Evolutionary conservation across 805 yeast genomes (phyloP), one percentile per base, ranked within the genome.

Genomic region (Ogataea corticis): DNA sequence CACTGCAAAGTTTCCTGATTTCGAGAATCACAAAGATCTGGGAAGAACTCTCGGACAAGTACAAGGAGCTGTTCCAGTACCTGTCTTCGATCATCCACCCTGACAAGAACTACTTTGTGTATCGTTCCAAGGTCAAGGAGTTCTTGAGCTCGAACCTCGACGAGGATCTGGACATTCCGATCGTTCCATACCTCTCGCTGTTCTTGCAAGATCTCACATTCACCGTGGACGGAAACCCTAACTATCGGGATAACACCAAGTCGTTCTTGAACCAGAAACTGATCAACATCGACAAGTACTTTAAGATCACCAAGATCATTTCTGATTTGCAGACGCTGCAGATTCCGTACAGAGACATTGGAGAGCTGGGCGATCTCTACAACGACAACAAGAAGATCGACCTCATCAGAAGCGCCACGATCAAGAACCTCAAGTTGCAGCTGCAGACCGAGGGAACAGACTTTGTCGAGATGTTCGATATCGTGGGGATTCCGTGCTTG

Each of bases 141-240:
- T 75, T 83, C 42, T 65, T 83, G 49, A 70, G 73, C 15, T 71
- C 76, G 38, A 79, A 76, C 32, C 41, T 60, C 23, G 68, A 66
- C 29, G 70, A 50, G 56, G 64, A 49, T 56, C 66, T 66, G 61
- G 76, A 69, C 46, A 69, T 81, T 16, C 89, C 91, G 0, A 76
- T 80, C 16, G 91, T 87, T 30, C 96, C 96, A 14, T 87, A 85
- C 59, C 73, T 86, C 46, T 82, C 85, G 37, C 66, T 87, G 43
- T 86, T 84, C 61, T 67, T 87, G 36, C 94, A 85, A 64, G 96
- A 87, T 64, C 70, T 87, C 56, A 85, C 91, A 0, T 85, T 86
- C 66, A 80, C 85, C n/a, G 76, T 82, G 41, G 95, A 87, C 54
- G 92, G 94, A n/a, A 86, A 86, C 59, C 75, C 85, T 32, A 83